A percentile compares a stretch with the other conserved stretches of the same genome.
These are phyloP conservation scores for Millerozyma acaciae DNA, from an alignment of 805 yeast genomes.

Conservation along the genomic window DNA sequence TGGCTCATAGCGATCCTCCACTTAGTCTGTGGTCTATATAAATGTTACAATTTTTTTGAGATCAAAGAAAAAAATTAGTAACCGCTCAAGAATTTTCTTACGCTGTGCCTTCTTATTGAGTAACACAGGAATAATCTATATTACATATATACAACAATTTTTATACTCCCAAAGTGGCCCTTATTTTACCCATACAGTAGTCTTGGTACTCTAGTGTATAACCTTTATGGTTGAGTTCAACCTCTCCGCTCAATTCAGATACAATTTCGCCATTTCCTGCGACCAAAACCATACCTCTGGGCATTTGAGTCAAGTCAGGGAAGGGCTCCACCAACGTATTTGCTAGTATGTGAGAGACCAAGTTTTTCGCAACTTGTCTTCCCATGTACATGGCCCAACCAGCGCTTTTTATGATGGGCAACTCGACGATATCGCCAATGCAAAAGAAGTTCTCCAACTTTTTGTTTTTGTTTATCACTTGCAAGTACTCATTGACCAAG, in stretches of 20 bases:
- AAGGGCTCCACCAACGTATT: conserved; percentile 29
- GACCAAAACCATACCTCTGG: conserved; percentile 39
- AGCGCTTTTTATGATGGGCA: conserved; percentile 40
- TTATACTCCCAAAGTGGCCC: conserved; percentile 22
- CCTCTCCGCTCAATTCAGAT: conserved; percentile 32
- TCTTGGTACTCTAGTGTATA: conserved; percentile 39
- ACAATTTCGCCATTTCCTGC: conserved; percentile 38
- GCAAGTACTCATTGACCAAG: conserved; percentile 35
- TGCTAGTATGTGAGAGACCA: conserved; percentile 26
- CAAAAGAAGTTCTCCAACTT: conserved; percentile 26
- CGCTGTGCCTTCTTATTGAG: too few relatives aligned
- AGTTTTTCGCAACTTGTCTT: conserved; percentile 34
- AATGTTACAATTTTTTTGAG: too few relatives aligned
- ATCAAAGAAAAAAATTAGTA: too few relatives aligned
- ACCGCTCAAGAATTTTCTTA: too few relatives aligned
- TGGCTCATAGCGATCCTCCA: conserved; percentile 4
- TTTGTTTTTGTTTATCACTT: conserved; percentile 19
- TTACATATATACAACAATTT: neutral
- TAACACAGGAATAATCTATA: too few relatives aligned
- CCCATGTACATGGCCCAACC: conserved; percentile 46
- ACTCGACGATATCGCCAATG: conserved; percentile 37
- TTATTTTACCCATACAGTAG: conserved; percentile 39
- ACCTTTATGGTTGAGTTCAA: conserved; percentile 28
- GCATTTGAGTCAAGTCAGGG: conserved; percentile 31
- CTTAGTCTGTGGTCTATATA: neutral